Base-by-base conservation (phyloP, 208 protist genomes). In the Crithidia sp. region DNA sequence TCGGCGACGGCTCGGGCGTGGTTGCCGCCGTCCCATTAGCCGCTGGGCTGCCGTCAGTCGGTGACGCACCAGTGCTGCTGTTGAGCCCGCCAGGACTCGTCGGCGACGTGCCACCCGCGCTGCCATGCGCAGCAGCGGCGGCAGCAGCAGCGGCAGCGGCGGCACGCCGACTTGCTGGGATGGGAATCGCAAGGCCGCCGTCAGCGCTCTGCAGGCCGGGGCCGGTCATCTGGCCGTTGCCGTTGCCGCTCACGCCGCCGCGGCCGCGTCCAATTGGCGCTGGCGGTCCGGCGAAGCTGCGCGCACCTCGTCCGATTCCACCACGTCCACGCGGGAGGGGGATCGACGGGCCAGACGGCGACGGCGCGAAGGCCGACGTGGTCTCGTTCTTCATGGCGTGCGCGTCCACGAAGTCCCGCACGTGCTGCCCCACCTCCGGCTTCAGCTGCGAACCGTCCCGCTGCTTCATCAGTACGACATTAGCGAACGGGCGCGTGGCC, bases 401-500 rank as follows among this genome's bases (percentile, higher is more conserved):
- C 12, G 64, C 66, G 47, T 89, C 77, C 40, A 83, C 80, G 41
- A 90, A 66, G 37, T 90, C 77, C 50, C 82, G 87, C 50, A 89
- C 70, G 41, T 76, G 74, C n/a, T 76, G 71, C 58, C 84, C 89
- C 14, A 89, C 74, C 54, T 88, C 86, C 16, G 78, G 81, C 69
- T 86, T 89, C 52, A 94, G 59, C 41, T 78, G 77, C 16, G 81
- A 76, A 40, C 86, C 89, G 79, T 91, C 83, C 16, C 76, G 75
- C 75, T 86, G 83, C 64, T 76, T 90, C 47, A 79, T 47, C 17
- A 94, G 70, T n/a, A 67, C 62, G n/a, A 85, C 47, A 17, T 73
- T 79, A 47, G 73, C 68, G 5, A 85, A 41, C 8, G 37, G 56
- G 7, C 74, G 74, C 41, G 82, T 55, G 65, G 77, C 64, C n/a